A percentile compares a stretch with the other conserved stretches of the same genome.
Conservation (phyloP, 1,284 basidiomycete species). For the Somion occarium region DNA sequence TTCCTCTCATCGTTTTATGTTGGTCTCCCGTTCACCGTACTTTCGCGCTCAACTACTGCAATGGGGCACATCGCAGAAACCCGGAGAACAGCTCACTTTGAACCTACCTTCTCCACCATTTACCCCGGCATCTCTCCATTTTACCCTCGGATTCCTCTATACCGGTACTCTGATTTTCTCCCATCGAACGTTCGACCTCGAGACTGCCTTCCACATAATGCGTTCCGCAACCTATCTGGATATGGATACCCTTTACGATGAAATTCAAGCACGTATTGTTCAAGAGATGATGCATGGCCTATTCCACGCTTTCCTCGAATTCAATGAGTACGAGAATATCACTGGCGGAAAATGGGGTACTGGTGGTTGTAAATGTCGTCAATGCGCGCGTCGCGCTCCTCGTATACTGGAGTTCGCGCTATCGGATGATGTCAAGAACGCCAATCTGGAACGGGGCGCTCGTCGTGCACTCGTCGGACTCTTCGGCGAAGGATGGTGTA, state of each 20-base stretch:
- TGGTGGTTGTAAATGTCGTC: constrained; percentile 75
- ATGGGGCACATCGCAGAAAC: constrained; percentile 41
- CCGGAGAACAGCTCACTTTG: constrained; percentile 51
- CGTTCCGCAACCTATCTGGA: constrained; percentile 80
- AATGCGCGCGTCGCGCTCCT: constrained; percentile 74
- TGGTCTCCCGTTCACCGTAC: constrained; percentile 86
- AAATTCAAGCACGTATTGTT: constrained; percentile 78
- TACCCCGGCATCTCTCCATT: constrained; percentile 91
- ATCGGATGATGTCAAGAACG: constrained; percentile 70
- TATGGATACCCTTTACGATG: constrained; percentile 70
- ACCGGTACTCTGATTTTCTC: constrained; percentile 93
- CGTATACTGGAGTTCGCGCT: constrained; percentile 79
- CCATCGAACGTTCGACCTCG: constrained; percentile 88
- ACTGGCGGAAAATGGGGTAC: constrained; percentile 72
- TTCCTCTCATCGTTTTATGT: constrained; percentile 89
- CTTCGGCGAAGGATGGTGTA: constrained; percentile 86
- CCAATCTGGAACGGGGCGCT: constrained; percentile 65
- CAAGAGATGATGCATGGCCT: constrained; percentile 88
- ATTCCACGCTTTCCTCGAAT: constrained; percentile 76
- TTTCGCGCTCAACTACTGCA: constrained; percentile 71
- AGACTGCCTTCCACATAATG: constrained; percentile 88
- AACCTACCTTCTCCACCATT: constrained; percentile 89
- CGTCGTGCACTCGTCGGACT: constrained; percentile 72
- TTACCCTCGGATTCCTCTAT: constrained; percentile 92
- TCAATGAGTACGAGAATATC: constrained; percentile 68